Evolutionary conservation across 495 filamentous ascomycete species (phyloP), one percentile per base, ranked within the genome.

Genomic region (Neurospora intermedia): DNA sequence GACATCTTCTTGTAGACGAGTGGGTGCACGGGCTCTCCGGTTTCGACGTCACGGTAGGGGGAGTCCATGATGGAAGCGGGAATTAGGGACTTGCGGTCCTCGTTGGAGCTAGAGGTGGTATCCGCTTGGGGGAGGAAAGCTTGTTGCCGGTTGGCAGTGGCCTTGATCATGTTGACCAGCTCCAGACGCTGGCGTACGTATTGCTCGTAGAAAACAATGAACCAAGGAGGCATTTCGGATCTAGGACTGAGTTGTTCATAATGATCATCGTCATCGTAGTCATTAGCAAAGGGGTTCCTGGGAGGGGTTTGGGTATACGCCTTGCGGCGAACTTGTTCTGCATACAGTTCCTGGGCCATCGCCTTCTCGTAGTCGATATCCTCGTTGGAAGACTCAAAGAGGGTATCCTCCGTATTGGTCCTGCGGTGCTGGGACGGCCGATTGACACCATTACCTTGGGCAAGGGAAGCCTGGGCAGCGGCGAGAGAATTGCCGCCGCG

Each of bases 201-300:
- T 66, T 86, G 84, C 80, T 86, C 85, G 77, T 87, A 87, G 74
- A 87, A 87, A 62, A 85, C 84, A 74, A 87, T 78, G 76, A 87
- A 87, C 85, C 85, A 87, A 1, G 85, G 78, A 3, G 85, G 85
- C 85, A 87, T 87, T 73, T 87, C 85, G 42, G 85, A 85, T 27
- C 72, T 76, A 13, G 75, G 73, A 16, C 42, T 73, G 13, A 83
- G 71, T 66, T 66, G 54, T 66, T 66, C 54, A 38, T 18, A 66
- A 66, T 35, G 27, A 66, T 4, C 54, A 66, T 62, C 54, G 23
- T 66, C 54, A 27, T 78, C 80, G 74, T 69, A 70, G 72, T n/a
- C 43, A 16, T 81, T 80, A 69, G 69, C 76, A 71, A 76, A 79
- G 9, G 75, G 75, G 48, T 81, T 73, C 7, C 54, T 66, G 13